These are phyloP conservation scores for Phyllosticta citriasiana DNA, from an alignment of 2,329 filamentous ascomycete species.

Conservation along the genomic window DNA sequence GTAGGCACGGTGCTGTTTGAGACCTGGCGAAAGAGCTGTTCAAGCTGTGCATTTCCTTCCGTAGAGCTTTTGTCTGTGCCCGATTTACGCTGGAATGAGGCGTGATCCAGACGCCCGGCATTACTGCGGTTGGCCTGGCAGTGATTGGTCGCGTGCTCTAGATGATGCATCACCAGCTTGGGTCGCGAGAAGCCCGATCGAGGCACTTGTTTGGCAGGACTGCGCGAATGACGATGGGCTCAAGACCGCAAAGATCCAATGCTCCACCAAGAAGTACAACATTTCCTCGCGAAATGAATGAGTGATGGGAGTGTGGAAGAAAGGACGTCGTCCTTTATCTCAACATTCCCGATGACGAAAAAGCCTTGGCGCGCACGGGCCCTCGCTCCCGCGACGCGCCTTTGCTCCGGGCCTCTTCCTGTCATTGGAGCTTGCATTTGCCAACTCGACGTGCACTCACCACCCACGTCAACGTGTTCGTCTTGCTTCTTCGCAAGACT, in stretches of 20 bases:
- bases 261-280: too few relatives aligned
- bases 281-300: too few relatives aligned
- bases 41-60: background rate
- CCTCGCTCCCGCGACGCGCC: constrained; percentile 5
- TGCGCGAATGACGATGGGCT: background rate
- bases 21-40: background rate
- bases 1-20: too few relatives aligned
- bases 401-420: constrained; percentile 2
- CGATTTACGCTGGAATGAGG: background rate
- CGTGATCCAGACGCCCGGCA: background rate
- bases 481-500: background rate
- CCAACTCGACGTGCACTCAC: background rate
- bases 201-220: background rate
- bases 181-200: background rate
- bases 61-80: background rate
- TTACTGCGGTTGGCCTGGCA: background rate
- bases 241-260: background rate
- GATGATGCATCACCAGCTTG: background rate
- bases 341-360: background rate
- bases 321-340: background rate
- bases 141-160: background rate
- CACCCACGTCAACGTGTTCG: background rate
- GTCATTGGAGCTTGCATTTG: constrained; percentile 8
- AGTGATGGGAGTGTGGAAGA: too few relatives aligned
- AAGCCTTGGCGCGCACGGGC: constrained; percentile 3